Base-by-base conservation (phyloP, 306 rosid species). In the Cajanus cajan region DNA sequence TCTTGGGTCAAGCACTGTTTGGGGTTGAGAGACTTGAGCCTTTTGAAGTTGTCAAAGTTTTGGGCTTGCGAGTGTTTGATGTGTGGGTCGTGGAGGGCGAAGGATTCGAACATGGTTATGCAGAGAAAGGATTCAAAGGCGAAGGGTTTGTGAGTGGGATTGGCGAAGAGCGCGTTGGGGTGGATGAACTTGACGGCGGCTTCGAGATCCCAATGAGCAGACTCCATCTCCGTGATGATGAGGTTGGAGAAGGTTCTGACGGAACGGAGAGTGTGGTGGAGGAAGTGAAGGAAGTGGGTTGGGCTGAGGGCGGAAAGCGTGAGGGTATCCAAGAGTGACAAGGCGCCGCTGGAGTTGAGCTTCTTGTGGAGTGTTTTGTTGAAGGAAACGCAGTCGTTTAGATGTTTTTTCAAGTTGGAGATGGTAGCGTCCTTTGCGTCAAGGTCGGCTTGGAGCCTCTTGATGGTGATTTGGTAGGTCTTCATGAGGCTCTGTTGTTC, bases 401-500 rank as follows among this genome's bases (percentile, higher is more conserved):
- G 90, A 39, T 82, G 76, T 57, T 86, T 84, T 21, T 61, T 54
- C 13, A 95, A 83, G 0, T 76, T 61, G 6, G 63, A 22, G 45
- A 88, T 34, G 62, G 70, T 74, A 0, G 74, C 67, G 11, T 64
- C 82, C 44, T 82, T 90, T 15, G 28, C n/a, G 0, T 88, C 92
- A 2, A 86, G 82, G 68, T 92, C 97, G 1, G 82, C 43, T 71
- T 90, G 86, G 28, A 95, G 75, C 78, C 87, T 95, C 74, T 90
- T 91, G 65, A 93, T 85, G 33, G 90, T 88, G 74, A 93, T 91
- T 81, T 89, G 91, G 59, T 95, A 95, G 0, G 99, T 95, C 74
- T 88, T 93, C 97, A 91, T 95, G 34, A 91, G 48, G 39, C 90
- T 83, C 68, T 95, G 99, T 22, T 95, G 99, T 51, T 95, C 99